These are phyloP conservation scores for Dictyostelium citrinum DNA, from an alignment of 78 protist genomes.

Conservation along the genomic window DNA sequence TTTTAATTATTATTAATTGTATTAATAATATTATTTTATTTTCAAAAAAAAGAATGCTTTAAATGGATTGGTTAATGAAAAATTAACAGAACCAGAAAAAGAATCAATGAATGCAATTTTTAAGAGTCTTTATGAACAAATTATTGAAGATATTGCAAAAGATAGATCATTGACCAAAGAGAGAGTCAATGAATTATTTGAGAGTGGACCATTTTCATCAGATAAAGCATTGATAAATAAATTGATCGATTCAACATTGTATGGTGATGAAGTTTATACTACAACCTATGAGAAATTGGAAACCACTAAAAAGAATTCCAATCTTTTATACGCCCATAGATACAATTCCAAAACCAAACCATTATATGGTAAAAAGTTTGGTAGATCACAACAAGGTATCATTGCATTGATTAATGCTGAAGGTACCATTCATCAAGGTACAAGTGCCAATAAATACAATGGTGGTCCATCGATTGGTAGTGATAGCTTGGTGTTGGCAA, in stretches of 20 bases:
- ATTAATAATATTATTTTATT: background rate
- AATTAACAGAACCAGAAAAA: slow-evolving; percentile 45
- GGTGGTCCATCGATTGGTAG: slow-evolving; percentile 74
- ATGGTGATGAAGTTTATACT: slow-evolving; percentile 19
- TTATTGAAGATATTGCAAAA: slow-evolving; percentile 19
- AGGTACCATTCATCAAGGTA: slow-evolving; percentile 39
- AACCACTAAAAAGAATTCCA: background rate
- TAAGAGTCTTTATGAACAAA: background rate
- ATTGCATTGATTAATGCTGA: slow-evolving; percentile 32
- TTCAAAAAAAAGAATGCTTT: slow-evolving; percentile 18
- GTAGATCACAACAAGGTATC: background rate
- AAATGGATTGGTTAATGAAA: background rate
- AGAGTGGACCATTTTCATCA: slow-evolving; percentile 46
- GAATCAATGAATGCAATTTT: slow-evolving; percentile 21
- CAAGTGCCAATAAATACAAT: background rate
- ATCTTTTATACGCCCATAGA: background rate
- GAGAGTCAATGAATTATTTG: background rate
- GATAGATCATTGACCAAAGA: slow-evolving; percentile 19
- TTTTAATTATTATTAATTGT: background rate
- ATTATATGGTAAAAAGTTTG: background rate
- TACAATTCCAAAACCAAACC: background rate
- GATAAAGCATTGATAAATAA: background rate
- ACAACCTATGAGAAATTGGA: background rate
- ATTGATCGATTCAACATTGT: slow-evolving; percentile 18
- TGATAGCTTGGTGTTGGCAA: slow-evolving; percentile 29